Base-by-base conservation (phyloP, 2,329 filamentous ascomycete genomes). In the Colletotrichum camelliae region DNA sequence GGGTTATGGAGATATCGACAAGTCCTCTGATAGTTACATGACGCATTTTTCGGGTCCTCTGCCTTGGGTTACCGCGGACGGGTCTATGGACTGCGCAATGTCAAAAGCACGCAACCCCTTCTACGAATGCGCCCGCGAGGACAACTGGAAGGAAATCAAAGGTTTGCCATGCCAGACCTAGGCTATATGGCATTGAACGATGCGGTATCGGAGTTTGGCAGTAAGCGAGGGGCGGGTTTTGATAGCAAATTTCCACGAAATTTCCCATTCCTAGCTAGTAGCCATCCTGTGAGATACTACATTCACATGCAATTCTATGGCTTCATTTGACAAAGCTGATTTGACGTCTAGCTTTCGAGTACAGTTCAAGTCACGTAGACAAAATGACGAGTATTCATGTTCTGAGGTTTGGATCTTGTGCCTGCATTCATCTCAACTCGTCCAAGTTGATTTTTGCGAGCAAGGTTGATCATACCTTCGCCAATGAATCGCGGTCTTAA, bases 301-400 rank as follows among this genome's bases (percentile, higher is more conserved):
- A 4, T 52, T 2, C 43, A 52, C n/a, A 4, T 21, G 10, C n/a
- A 12, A 7, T 7, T 15, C n/a, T 52, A 13, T 13, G n/a, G 21
- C 7, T 15, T 1, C 0, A 48, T 48, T 7, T n/a, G 43, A 21
- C 1, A 48, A 0, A 21, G 1, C n/a, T 21, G 0, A 21, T 52
- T 13, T 13, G 43, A 1, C 10, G 0, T 52, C n/a, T 13, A 13
- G 10, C 43, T 0, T 52, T 52, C 18, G 9, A 52, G n/a, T 0
- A 0, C 10, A 48, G n/a, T 21, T 5, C 18, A 48, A 21, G 5
- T 48, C 43, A n/a, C 18, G 43, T 48, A 21, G n/a, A 48, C 0
- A 18, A 48, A 48, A 13, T 21, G n/a, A 21, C n/a, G 10, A 48
- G 9, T 7, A 13, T 0, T 7, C 0, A 48, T 48, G n/a, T 5